phyloP scores from a whole-genome alignment of 805 yeast genomes.

The Cyberlindnera euphorbiae region DNA sequence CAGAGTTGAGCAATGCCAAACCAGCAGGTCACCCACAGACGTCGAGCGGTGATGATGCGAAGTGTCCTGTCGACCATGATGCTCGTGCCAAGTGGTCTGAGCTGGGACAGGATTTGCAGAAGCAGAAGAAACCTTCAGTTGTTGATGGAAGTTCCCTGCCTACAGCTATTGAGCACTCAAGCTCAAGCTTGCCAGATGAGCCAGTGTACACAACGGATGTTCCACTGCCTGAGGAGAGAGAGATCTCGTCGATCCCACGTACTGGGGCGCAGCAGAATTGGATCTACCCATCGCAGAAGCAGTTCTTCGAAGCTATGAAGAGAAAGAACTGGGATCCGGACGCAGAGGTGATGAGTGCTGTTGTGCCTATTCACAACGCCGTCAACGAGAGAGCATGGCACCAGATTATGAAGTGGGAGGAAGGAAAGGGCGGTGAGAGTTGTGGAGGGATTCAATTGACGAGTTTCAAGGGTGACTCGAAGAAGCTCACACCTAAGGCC shows the following conservation, averaged over 20 bases:
- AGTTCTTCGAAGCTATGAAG: constrained; percentile 90
- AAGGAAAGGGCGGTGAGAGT: constrained; percentile 44
- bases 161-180: constrained; percentile 36
- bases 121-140: constrained; percentile 7
- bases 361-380: constrained; percentile 90
- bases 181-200: constrained; percentile 35
- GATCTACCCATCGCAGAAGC: constrained; percentile 95
- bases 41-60: constrained; percentile 22
- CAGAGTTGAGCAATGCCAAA: constrained; percentile 31
- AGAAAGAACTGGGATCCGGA: constrained; percentile 86
- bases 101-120: constrained; percentile 22
- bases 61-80: constrained; percentile 66
- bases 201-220: constrained; percentile 33
- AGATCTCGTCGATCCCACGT: constrained; percentile 77
- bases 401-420: constrained; percentile 81
- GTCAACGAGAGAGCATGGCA: constrained; percentile 93
- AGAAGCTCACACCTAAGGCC: constrained; percentile 85
- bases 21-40: constrained; percentile 4
- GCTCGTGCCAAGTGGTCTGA: constrained; percentile 56
- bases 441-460: constrained; percentile 87
- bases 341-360: constrained; percentile 77
- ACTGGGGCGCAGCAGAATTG: constrained; percentile 67
- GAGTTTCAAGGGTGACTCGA: constrained; percentile 85
- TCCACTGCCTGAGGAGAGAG: constrained; percentile 65
- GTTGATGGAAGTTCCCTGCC: constrained; percentile 19